Base-by-base conservation (phyloP, 2,329 filamentous ascomycete species). In the Stemphylium vesicarium region DNA sequence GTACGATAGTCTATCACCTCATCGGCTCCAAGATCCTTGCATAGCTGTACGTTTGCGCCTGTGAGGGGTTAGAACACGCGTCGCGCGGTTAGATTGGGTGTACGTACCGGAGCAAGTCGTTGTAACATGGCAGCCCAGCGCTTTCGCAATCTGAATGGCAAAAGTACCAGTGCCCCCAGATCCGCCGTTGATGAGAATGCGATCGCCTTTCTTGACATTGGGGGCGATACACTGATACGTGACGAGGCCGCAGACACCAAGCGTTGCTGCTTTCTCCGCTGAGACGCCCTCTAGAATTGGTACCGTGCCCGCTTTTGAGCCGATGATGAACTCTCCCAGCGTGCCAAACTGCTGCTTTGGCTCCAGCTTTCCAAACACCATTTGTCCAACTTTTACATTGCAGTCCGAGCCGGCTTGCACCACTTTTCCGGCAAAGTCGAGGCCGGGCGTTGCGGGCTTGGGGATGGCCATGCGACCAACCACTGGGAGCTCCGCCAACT, bases 171-270 rank as follows among this genome's bases (percentile, higher is more conserved):
- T 81, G 0, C 86, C 86, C 12, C 87, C 86, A 13, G 80, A 84
- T 0, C 85, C 85, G 12, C 85, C 86, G 63, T 88, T 88, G 64
- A 88, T 80, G 60, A 88, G 82, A 11, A 88, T 77, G 56, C 78
- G 80, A 49, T 81, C 77, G 12, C 74, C 75, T 1, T 24, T 24
- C 55, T 72, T 74, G 6, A 66, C 55, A 26, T 66, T 60, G 11
- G 41, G 43, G 3, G 52, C 50, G 10, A 68, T 54, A 32, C 59
- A 60, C 29, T 66, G 65, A 41, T 65, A 65, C 4, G 62, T 64
- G 5, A 66, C 62, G 37, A 68, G 22, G 1, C 60, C 65, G 15
- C 64, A 66, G 13, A 66, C 64, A 1, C 64, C 62, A 15, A 68
- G 24, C 16, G 62, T 61, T 7, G 64, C 62, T 11, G 58, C 65